Percentiles rank a stretch among this genome's conserved stretches.
Conservation (phyloP, 768 basidiomycete genomes). For the Dentipellis sp. region DNA sequence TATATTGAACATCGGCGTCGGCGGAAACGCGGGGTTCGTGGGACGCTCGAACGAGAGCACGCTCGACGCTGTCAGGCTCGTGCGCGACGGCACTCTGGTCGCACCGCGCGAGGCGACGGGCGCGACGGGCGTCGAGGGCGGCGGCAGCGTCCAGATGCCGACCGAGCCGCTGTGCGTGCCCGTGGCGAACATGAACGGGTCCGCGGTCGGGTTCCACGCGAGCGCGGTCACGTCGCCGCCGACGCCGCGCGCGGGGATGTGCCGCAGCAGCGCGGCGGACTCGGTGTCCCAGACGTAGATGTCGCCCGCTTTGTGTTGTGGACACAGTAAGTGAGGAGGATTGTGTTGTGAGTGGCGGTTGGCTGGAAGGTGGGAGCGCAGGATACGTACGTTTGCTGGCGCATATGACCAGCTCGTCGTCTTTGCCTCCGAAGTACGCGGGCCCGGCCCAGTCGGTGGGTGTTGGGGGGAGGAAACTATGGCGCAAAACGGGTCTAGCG, state of each 20-base stretch:
- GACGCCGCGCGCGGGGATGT: conserved; percentile 51
- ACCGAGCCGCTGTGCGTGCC: conserved; percentile 63
- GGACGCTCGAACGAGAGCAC: no score
- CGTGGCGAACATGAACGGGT: conserved; percentile 58
- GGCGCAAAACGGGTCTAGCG: conserved; percentile 33
- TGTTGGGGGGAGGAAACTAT: conserved; percentile 65
- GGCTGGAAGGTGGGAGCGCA: neutral
- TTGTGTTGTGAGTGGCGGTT: neutral
- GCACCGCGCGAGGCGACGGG: no score
- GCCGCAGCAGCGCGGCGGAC: conserved; percentile 62
- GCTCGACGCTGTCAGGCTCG: no score
- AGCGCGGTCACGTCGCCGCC: conserved; percentile 66
- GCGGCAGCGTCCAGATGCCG: conserved; percentile 53
- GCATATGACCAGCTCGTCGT: conserved; percentile 71
- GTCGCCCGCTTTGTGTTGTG: conserved; percentile 66
- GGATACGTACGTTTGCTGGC: conserved; percentile 56
- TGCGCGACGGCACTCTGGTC: no score
- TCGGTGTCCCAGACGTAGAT: conserved; percentile 85
- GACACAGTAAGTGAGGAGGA: conserved; percentile 1
- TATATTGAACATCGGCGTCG: no score
- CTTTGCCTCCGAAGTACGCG: conserved; percentile 74
- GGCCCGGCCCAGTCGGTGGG: conserved; percentile 72
- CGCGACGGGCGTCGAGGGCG: no score
- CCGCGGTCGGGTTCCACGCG: conserved; percentile 66
- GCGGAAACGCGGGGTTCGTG: no score